Conservation (phyloP, 306 rosid species). For the Lablab purpureus region DNA sequence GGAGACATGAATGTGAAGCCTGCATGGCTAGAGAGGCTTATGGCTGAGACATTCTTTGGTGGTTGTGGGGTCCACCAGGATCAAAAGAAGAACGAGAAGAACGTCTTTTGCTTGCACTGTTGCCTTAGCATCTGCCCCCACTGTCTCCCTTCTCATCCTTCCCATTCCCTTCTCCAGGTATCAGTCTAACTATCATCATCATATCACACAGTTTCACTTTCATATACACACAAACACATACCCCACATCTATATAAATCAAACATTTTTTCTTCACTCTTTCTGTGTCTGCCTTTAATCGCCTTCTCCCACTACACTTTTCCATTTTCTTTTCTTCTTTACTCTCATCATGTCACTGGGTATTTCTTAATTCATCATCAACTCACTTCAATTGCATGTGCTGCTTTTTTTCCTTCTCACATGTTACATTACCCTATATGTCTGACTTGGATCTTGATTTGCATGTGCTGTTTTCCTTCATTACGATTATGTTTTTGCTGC, state of each 20-base stretch:
- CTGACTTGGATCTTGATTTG: not conserved
- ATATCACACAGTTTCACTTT: not conserved
- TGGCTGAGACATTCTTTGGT: slow-evolving; percentile 88
- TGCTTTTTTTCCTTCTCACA: not conserved
- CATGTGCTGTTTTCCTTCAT: not conserved
- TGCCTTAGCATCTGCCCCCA: slow-evolving; percentile 46
- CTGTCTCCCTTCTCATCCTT: slow-evolving; percentile 5
- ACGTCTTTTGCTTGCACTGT: slow-evolving; percentile 89
- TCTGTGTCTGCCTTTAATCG: not conserved
- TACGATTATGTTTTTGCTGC: not conserved
- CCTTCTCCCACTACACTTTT: not conserved
- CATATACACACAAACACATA: not conserved
- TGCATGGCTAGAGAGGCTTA: slow-evolving; percentile 87
- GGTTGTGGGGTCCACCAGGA: slow-evolving; percentile 80
- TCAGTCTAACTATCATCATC: not conserved
- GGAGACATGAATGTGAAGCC: slow-evolving; percentile 59
- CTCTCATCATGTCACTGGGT: not conserved
- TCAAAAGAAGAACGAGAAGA: slow-evolving; percentile 68
- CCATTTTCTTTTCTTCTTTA: not conserved
- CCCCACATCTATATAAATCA: not conserved
- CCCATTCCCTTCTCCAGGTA: slow-evolving; percentile 18
- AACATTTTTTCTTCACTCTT: not conserved
- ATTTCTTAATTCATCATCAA: not conserved
- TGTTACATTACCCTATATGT: too few species aligned
- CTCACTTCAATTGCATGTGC: not conserved